These are phyloP conservation scores for Priceomyces fermenticarens DNA, from an alignment of 805 yeast genomes.

Conservation along the genomic window DNA sequence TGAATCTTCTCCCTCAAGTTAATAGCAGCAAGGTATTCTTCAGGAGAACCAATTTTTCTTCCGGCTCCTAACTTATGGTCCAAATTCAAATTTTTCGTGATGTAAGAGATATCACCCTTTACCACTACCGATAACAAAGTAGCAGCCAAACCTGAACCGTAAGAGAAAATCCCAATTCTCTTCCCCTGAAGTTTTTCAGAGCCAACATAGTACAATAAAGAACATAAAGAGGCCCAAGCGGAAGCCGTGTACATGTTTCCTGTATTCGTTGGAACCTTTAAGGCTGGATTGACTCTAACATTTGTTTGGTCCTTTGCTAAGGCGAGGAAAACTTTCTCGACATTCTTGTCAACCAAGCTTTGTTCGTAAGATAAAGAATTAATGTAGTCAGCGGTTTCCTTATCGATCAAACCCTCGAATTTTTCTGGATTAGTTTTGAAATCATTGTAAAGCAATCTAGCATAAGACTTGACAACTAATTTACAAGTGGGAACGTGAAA, in stretches of 20 bases:
- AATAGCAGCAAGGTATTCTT: conserved; percentile 77
- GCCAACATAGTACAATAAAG: conserved; percentile 74
- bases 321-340: conserved; percentile 83
- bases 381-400: conserved; percentile 51
- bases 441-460: conserved; percentile 88
- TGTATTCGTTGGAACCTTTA: conserved; percentile 88
- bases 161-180: conserved; percentile 90
- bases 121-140: conserved; percentile 78
- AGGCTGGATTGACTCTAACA: conserved; percentile 73
- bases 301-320: conserved; percentile 67
- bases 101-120: conserved; percentile 72
- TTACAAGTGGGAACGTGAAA: conserved; percentile 99
- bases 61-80: conserved; percentile 58
- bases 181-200: conserved; percentile 72
- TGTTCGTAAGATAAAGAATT: conserved; percentile 65
- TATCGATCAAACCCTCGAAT: conserved; percentile 42
- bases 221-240: conserved; percentile 80
- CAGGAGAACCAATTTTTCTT: conserved; percentile 70
- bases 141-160: conserved; percentile 97
- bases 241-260: conserved; percentile 99
- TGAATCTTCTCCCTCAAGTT: conserved; percentile 87
- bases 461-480: conserved; percentile 88
- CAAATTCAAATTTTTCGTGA: conserved; percentile 64
- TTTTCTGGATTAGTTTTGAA: conserved; percentile 65
- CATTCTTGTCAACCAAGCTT: conserved; percentile 71